A percentile compares a stretch with the other conserved stretches of the same genome.
Conservation (phyloP, 139 green algal species). For the Marvania coccoides region DNA sequence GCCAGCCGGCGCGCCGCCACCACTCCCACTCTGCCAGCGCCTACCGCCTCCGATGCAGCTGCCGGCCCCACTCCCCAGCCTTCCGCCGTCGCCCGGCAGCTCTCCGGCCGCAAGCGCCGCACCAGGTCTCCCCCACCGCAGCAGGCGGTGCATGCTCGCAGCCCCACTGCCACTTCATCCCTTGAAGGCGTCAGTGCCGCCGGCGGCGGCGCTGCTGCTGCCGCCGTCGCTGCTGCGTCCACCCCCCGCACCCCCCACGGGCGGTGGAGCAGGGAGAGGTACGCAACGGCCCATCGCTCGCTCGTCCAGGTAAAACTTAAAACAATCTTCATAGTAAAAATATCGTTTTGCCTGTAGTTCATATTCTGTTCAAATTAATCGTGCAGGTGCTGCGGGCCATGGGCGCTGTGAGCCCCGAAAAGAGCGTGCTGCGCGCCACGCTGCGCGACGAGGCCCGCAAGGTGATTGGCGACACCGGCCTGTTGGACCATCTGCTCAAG, state of each 20-base stretch:
- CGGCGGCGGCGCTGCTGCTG: not conserved
- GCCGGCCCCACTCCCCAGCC: not conserved
- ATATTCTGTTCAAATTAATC: too few relatives aligned
- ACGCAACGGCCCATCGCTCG: constrained; percentile 33
- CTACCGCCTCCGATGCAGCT: not conserved
- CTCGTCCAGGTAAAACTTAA: too few relatives aligned
- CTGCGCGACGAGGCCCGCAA: constrained; percentile 50
- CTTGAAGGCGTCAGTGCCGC: not conserved
- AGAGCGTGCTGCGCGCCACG: constrained; percentile 32
- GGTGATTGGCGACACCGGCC: constrained; percentile 46
- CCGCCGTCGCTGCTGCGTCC: not conserved
- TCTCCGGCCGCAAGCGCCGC: not conserved
- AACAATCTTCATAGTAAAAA: too few relatives aligned
- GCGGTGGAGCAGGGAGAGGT: constrained; percentile 33
- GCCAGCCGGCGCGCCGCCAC: not conserved
- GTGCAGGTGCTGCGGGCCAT: constrained; percentile 31
- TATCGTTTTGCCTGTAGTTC: too few relatives aligned
- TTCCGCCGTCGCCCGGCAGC: not conserved
- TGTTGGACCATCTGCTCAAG: constrained; percentile 62
- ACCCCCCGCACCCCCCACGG: not conserved
- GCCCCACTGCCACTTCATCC: not conserved
- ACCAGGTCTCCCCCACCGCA: not conserved
- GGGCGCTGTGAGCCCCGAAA: constrained; percentile 12
- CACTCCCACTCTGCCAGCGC: not conserved
- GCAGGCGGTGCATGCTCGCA: not conserved